phyloP scores from a whole-genome alignment of 345 rosid species.

The Salix udensis region DNA sequence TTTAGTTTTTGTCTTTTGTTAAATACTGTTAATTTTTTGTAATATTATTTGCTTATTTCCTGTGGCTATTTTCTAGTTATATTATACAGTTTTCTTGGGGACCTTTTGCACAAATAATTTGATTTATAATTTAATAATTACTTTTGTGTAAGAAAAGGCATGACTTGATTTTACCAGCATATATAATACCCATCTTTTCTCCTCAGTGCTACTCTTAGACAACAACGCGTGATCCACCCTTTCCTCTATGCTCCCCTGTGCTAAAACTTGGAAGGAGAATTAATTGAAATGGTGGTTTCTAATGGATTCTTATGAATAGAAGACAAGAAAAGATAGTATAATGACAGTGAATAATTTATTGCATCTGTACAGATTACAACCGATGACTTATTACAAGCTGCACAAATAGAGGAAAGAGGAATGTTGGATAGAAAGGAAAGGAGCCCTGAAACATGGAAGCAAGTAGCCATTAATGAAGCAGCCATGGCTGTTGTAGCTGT shows the following conservation, averaged over 20 bases:
- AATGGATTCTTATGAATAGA: too few species aligned
- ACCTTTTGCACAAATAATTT: neutral
- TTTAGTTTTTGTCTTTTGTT: too few species aligned
- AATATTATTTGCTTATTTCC: neutral
- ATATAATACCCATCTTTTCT: too few species aligned
- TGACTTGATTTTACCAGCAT: too few species aligned
- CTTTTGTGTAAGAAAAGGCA: neutral
- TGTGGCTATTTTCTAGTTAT: neutral
- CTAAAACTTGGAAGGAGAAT: too few species aligned
- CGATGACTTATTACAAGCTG: conserved; percentile 91
- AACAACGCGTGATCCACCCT: too few species aligned
- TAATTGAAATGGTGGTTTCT: too few species aligned
- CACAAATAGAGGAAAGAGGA: conserved; percentile 96
- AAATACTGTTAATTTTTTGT: neutral
- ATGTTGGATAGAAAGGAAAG: conserved; percentile 82
- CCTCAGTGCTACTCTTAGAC: too few species aligned
- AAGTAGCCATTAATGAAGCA: conserved; percentile 87
- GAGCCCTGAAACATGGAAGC: conserved; percentile 75
- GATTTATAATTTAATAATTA: neutral
- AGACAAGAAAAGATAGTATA: too few species aligned
- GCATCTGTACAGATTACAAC: conserved; percentile 69
- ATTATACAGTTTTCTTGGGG: neutral
- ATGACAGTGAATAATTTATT: conserved; percentile 3
- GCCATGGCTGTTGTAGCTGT: conserved; percentile 93
- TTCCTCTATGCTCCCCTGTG: too few species aligned